Conservation (phyloP, 148 eudicot species). For the Nepenthes mirabilis region DNA sequence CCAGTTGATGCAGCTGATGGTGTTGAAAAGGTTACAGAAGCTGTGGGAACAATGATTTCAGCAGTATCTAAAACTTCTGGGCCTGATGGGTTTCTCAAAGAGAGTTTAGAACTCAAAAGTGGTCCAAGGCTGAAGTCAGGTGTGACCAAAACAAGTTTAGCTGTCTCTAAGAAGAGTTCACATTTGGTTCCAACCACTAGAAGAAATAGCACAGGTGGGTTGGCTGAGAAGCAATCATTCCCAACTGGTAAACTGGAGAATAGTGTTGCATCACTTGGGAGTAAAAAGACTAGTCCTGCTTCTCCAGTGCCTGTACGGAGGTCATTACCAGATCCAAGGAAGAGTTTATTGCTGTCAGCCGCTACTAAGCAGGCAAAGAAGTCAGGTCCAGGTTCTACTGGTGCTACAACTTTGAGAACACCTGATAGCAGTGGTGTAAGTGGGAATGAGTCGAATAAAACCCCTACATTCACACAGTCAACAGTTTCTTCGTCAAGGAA, state of each 20-base stretch:
- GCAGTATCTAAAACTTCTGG: conserved; percentile 18
- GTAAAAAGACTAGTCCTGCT: conserved; percentile 19
- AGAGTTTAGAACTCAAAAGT: conserved; percentile 26
- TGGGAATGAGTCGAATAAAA: conserved; percentile 35
- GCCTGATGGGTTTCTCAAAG: conserved; percentile 19
- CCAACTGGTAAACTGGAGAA: conserved; percentile 14
- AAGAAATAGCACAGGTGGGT: conserved; percentile 77
- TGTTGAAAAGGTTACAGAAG: conserved; percentile 13
- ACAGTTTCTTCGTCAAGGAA: conserved; percentile 42
- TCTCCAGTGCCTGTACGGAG: conserved; percentile 32
- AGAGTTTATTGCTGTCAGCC: conserved; percentile 32
- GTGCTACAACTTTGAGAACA: conserved; percentile 34
- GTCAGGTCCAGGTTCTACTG: conserved; percentile 41
- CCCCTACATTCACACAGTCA: conserved; percentile 19
- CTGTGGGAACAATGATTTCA: conserved; percentile 13
- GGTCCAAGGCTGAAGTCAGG: conserved; percentile 22
- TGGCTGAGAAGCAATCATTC: conserved; percentile 36
- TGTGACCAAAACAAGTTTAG: conserved; percentile 30
- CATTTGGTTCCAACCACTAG: conserved; percentile 32
- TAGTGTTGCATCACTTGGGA: conserved; percentile 17
- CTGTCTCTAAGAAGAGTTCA: conserved; percentile 29
- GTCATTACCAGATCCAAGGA: conserved; percentile 64
- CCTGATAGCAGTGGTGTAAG: conserved; percentile 26
- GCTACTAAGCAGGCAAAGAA: conserved; percentile 30
- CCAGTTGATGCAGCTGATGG: conserved; percentile 9